phyloP scores from a whole-genome alignment of 2,329 filamentous ascomycete genomes.

The Periconia macrospinosa region DNA sequence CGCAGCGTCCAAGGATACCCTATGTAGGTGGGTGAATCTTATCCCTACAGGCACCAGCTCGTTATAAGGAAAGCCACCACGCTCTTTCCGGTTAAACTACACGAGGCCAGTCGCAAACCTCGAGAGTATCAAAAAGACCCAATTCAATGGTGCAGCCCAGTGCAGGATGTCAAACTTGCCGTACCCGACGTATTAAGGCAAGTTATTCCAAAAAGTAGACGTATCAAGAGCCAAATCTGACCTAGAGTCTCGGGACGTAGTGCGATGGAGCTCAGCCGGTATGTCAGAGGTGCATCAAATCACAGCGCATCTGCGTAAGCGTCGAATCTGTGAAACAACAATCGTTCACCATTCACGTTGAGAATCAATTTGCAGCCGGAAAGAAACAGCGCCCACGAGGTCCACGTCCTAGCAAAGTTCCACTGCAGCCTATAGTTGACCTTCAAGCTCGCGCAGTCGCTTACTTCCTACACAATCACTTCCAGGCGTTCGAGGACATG shows the following conservation, averaged over 20 bases:
- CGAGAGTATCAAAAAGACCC: no score
- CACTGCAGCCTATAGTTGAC: background rate
- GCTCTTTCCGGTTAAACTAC: no score
- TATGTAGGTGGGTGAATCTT: background rate
- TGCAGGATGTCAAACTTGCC: background rate
- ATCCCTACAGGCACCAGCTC: conserved; percentile 13
- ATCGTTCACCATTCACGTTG: background rate
- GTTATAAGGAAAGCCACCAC: background rate
- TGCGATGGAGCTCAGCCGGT: background rate
- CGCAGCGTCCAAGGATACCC: no score
- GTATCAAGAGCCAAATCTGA: background rate
- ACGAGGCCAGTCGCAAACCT: no score
- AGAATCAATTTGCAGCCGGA: background rate
- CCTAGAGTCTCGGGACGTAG: background rate
- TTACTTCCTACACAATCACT: background rate
- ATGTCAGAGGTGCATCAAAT: background rate
- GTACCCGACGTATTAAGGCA: background rate
- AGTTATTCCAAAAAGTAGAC: background rate
- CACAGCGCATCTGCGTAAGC: background rate
- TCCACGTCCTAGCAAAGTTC: background rate
- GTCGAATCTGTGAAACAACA: background rate
- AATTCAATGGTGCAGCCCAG: background rate
- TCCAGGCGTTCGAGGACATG: background rate
- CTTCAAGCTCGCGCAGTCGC: background rate
- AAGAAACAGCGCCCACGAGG: background rate